Evolutionary conservation across 1,284 basidiomycete genomes (phyloP).

Genomic region (Takashimella tepidaria): DNA sequence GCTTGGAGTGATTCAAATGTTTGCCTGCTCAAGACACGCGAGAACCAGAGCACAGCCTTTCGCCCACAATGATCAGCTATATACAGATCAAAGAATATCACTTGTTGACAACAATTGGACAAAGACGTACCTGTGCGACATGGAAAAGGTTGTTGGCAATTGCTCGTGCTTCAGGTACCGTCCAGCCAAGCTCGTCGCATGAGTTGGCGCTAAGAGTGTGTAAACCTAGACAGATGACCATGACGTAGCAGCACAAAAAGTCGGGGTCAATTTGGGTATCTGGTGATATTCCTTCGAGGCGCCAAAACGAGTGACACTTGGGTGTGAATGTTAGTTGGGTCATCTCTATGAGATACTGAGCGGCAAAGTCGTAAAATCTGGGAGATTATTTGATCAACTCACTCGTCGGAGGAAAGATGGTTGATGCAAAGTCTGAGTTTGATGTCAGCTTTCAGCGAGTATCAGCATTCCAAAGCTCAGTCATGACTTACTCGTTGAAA

Average conservation of each 20-base stretch:
- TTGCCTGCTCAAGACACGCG: slow-evolving; percentile 14
- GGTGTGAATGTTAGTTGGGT: slow-evolving; percentile 3
- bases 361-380: too few species aligned
- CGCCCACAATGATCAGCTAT: too few species aligned
- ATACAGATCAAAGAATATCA: too few species aligned
- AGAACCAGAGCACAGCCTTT: slow-evolving; percentile 17
- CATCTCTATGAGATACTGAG: too few species aligned
- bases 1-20: slow-evolving; percentile 19
- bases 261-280: slow-evolving; percentile 6
- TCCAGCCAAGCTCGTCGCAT: neutral
- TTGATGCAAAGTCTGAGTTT: slow-evolving; percentile 12
- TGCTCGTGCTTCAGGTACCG: slow-evolving; percentile 3
- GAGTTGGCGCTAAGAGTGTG: slow-evolving; percentile 4
- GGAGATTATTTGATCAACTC: neutral
- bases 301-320: slow-evolving; percentile 13
- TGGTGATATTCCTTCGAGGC: neutral
- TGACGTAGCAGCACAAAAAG: slow-evolving; percentile 15
- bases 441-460: neutral
- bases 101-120: too few species aligned
- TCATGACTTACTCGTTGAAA: slow-evolving; percentile 10
- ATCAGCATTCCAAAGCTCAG: too few species aligned
- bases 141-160: slow-evolving; percentile 14
- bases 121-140: slow-evolving; percentile 9
- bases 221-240: slow-evolving; percentile 16
- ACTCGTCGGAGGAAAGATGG: slow-evolving; percentile 8